A percentile compares a stretch with the other conserved stretches of the same genome.
These are phyloP conservation scores for Microbotryomycetes sp. DNA, from an alignment of 1,284 basidiomycete genomes.

Conservation along the genomic window DNA sequence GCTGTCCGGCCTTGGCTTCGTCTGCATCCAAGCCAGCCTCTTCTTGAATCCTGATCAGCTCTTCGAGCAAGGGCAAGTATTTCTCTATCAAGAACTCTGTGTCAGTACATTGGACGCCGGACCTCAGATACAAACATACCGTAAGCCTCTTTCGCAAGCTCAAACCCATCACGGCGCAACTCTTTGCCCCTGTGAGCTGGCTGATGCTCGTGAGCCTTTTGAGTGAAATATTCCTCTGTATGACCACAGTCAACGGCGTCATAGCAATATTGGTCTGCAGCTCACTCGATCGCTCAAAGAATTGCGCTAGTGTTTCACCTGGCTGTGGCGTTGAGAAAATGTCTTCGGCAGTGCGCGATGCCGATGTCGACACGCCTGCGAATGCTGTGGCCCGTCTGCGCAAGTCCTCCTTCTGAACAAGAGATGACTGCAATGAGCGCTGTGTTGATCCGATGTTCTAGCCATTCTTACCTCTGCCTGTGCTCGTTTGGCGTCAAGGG, in stretches of 20 bases:
- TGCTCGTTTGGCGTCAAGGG: constrained; percentile 35
- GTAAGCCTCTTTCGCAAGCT: constrained; percentile 60
- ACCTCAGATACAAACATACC: constrained; percentile 43
- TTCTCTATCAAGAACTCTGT: constrained; percentile 42
- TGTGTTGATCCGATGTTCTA: background rate
- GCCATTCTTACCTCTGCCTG: constrained; percentile 35
- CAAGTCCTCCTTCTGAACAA: constrained; percentile 43
- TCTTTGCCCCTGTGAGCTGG: constrained; percentile 66
- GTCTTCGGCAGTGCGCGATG: constrained; percentile 60
- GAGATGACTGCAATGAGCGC: background rate
- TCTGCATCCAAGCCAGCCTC: constrained; percentile 82
- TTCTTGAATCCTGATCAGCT: constrained; percentile 74
- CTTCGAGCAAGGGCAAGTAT: constrained; percentile 70
- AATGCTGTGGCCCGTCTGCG: constrained; percentile 59
- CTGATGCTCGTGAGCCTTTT: constrained; percentile 53
- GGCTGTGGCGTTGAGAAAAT: constrained; percentile 72
- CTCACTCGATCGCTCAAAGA: constrained; percentile 72
- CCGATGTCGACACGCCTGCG: constrained; percentile 58
- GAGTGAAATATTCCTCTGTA: constrained; percentile 71
- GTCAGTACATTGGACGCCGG: constrained; percentile 21
- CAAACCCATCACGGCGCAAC: constrained; percentile 68
- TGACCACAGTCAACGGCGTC: background rate
- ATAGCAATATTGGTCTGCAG: constrained; percentile 14
- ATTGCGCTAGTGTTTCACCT: constrained; percentile 76
- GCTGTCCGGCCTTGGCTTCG: constrained; percentile 54